Evolutionary conservation across 2,329 filamentous ascomycete species (phyloP), one percentile per base, ranked within the genome.

Genomic region (Phaeosphaeria sp.): DNA sequence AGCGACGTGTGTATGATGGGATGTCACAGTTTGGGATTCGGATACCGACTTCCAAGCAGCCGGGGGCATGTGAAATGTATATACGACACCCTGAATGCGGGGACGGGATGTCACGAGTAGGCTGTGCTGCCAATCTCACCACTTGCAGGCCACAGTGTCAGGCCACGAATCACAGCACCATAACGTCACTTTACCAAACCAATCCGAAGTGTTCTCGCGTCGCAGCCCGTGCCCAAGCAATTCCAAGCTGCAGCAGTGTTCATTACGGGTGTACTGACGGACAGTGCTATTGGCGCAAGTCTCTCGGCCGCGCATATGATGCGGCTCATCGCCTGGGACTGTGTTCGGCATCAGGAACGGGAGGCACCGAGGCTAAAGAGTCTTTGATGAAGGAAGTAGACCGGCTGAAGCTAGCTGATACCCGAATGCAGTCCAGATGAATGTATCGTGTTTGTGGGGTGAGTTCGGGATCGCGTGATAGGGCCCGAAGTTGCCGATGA

Each of bases 261-360:
- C 49, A 47, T 59, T 45, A 44, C 42, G 63, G 56, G 55, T 55
- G 42, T 51, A n/a, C 57, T 68, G 64, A 69, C 67, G 68, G 67
- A 60, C 57, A 53, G 61, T 53, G 49, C 36, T 51, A 50, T 40
- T 63, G 61, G 49, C 49, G 54, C 56, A 40, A 53, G 50, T 59
- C 66, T 75, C 71, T 68, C 73, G 73, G 73, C 73, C 73, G 73
- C 73, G 73, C 72, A 71, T 66, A 49, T 60, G 63, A 53, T 39
- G 53, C 59, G 57, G 58, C 60, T 36, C 45, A 36, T 44, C 52
- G 55, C 55, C 48, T 62, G 54, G 30, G 45, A 55, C 53, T 48
- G 18, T 46, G 55, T 56, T 58, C 56, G 62, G 62, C 59, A 57
- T 52, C 44, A 57, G 30, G 22, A 57, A 60, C 67, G 63, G 65